phyloP scores from a whole-genome alignment of 2,329 filamentous ascomycete species.

The Neoascochyta sp. region DNA sequence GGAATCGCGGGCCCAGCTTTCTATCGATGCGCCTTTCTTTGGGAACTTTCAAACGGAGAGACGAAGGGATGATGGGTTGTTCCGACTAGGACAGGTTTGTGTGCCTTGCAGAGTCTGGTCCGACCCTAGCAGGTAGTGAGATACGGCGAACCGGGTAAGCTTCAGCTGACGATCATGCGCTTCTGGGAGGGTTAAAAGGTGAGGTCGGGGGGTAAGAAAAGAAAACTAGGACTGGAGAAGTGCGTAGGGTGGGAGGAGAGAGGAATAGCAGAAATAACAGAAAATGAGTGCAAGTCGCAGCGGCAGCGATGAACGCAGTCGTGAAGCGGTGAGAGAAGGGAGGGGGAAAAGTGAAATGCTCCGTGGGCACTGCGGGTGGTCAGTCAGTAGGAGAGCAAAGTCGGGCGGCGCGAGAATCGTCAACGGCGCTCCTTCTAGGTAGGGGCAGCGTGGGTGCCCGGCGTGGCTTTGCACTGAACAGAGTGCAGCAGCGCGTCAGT shows the following conservation, averaged over 20 bases:
- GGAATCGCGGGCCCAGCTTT: constrained; percentile 16
- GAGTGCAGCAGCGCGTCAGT: background rate
- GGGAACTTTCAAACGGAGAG: constrained; percentile 4
- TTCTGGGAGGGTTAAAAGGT: no score
- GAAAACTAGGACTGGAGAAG: no score
- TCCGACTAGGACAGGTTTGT: no score
- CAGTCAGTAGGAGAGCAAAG: constrained; percentile 13
- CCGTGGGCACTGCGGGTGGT: constrained; percentile 19
- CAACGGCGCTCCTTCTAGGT: constrained; percentile 28
- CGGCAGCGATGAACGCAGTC: constrained; percentile 7
- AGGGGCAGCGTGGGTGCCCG: no score
- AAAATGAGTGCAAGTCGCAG: constrained; percentile 24
- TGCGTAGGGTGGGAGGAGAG: constrained; percentile 7
- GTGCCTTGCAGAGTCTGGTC: no score
- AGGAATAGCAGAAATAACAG: constrained; percentile 7
- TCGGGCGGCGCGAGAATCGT: constrained; percentile 15
- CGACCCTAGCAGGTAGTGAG: no score
- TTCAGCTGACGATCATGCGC: no score
- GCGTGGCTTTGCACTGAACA: no score
- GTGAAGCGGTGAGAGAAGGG: constrained; percentile 13
- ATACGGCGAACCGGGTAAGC: no score
- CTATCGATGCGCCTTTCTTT: background rate
- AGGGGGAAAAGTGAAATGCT: constrained; percentile 10
- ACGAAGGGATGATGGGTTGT: no score
- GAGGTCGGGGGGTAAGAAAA: no score